Percentiles rank a stretch among this genome's conserved stretches.
Evolutionary conservation across 257 asterid species (phyloP).

Genomic region (Rhazya stricta): DNA sequence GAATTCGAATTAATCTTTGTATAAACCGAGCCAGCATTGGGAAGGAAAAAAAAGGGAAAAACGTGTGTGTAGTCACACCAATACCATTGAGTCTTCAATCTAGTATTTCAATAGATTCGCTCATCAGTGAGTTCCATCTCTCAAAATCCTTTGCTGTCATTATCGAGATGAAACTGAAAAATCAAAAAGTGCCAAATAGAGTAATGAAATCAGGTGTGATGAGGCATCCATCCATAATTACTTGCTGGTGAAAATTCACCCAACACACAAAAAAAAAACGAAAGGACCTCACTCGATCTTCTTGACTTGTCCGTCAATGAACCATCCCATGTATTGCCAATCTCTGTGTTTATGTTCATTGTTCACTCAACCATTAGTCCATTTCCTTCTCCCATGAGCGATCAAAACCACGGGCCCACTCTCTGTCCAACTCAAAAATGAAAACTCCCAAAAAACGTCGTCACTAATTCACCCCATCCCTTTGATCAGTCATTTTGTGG

Average conservation of each 20-base stretch:
- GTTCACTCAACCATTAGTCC: too few species aligned
- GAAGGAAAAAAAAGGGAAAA: too few species aligned
- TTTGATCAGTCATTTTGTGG: slow-evolving; percentile 31
- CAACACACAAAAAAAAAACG: background rate
- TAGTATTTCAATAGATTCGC: too few species aligned
- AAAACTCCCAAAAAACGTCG: background rate
- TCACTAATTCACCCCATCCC: slow-evolving; percentile 16
- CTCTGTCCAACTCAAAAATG: background rate
- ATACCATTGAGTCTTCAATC: too few species aligned
- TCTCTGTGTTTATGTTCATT: background rate
- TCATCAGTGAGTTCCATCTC: background rate
- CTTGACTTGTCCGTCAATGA: background rate
- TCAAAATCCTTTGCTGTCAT: background rate
- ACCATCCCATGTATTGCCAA: background rate
- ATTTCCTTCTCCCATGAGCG: background rate
- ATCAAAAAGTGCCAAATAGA: background rate
- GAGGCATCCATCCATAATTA: background rate
- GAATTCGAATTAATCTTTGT: too few species aligned
- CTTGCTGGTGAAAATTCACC: background rate
- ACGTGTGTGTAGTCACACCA: too few species aligned
- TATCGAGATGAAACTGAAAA: too few species aligned
- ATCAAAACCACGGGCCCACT: background rate
- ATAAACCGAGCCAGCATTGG: too few species aligned
- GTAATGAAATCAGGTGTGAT: background rate
- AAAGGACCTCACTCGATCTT: background rate